Evolutionary conservation across 352 stramenopile species (phyloP), one percentile per base, ranked within the genome.

Genomic region (Aphanomyces euteiches): DNA sequence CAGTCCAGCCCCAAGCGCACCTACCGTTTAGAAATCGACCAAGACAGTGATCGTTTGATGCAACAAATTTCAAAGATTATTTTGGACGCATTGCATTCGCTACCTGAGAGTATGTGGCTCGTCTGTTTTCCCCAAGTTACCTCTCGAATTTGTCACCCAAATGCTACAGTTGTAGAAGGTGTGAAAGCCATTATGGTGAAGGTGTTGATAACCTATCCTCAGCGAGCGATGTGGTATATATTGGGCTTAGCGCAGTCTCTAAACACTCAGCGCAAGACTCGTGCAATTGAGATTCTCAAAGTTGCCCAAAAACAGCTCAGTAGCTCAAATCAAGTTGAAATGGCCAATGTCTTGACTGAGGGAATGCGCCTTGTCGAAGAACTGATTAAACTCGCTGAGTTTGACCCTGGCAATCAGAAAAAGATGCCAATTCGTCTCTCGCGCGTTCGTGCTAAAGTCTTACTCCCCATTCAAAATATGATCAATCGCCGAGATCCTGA

Each of bases 71-170:
- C 77, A 6, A 53, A 77, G 6, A 72, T 92, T 41, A 79, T 96
- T 37, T 75, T 88, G 40, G 77, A 88, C 69, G 86, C 86, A 0
- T 73, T 74, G 0, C 63, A 83, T 3, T 80, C 64, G 12, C 73
- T 96, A 17, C 84, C 88, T 7, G 79, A 88, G 5, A 96, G 98
- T 75, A 87, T 98, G 50, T 99, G 98, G 90, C 96, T 99, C 38
- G 97, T 97, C 41, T 97, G 95, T 53, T 92, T 99, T 67, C 96
- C 97, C 37, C 98, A 99, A 84, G 90, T 99, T 5, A 94, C 98
- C 15, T 99, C 96, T 21, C 88, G 96, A 8, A 93, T 98, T 50
- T 95, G 91, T 47, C 92, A 98, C 38, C 87, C 88, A 4, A 96
- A 95, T 70, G 72, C 78, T 5, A 78, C 88, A 17, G 91, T 98